Evolutionary conservation across 129 eudicot species (phyloP), one percentile per base, ranked within the genome.

Genomic region (Silybum marianum): DNA sequence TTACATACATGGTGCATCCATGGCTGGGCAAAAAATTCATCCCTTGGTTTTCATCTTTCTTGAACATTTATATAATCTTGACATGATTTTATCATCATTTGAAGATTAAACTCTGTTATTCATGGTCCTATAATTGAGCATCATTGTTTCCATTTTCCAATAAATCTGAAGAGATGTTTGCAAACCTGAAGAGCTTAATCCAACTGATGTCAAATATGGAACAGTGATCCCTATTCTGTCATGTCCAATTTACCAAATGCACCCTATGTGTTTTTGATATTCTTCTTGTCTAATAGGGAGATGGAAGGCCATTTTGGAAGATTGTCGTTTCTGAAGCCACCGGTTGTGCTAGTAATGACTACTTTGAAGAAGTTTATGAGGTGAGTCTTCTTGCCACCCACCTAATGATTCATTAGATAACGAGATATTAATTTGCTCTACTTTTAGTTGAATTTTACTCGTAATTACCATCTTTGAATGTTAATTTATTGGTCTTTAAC

Each of bases 251-350:
- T 38, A 38, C 42, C 42, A 38, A 7, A 38, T 9, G 9, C 42
- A 38, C 42, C 9, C 42, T 38, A 38, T 38, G 9, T 38, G 23
- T 40, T 67, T 65, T 67, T 67, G 42, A 42, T 65, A 5, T 24
- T 65, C 63, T 63, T 60, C 63, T 2, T 16, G 28, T 24, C 23
- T 80, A 25, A 74, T 77, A 95, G 99, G 98, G 95, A 39, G 99
- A 95, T 81, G 98, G 99, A 46, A 91, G 87, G 77, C 99, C 95
- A 51, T 95, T 95, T 42, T 95, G 99, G 99, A 93, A 86, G 85
- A 91, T 91, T 71, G 92, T 95, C 23, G 99, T 95, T 76, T 91
- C 97, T 67, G 98, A 93, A 88, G 99, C 99, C 84, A 95, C 99
- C 75, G 97, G 98, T 10, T 91, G 99, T 86, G 85, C 86, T 38